phyloP scores from a whole-genome alignment of 78 protist species.

The Dictyostelium brefeldianum region DNA sequence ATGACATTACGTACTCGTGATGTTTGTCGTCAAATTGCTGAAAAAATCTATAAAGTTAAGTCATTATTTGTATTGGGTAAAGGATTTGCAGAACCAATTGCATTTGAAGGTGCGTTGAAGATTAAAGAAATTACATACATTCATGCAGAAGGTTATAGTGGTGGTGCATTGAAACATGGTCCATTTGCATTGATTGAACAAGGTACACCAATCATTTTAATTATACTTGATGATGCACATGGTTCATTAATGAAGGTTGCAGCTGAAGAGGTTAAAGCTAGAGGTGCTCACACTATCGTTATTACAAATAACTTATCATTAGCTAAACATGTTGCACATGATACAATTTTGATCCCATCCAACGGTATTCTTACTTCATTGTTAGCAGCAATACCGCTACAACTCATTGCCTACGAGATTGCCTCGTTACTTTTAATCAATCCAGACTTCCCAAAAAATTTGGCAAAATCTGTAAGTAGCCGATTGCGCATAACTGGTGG shows the following conservation, averaged over 20 bases:
- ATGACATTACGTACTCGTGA: constrained; percentile 77
- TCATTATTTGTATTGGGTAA: constrained; percentile 95
- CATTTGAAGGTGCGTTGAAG: constrained; percentile 94
- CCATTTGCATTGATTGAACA: constrained; percentile 97
- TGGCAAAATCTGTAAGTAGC: too few species aligned
- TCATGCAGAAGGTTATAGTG: constrained; percentile 96
- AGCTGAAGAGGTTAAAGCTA: constrained; percentile 82
- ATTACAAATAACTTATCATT: constrained; percentile 57
- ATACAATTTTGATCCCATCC: constrained; percentile 52
- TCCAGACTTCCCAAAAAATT: constrained; percentile 97
- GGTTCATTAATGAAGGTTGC: constrained; percentile 75
- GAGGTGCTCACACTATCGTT: constrained; percentile 82
- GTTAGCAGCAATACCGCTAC: constrained; percentile 92
- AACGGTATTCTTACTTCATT: constrained; percentile 86
- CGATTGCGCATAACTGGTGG: too few species aligned
- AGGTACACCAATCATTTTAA: constrained; percentile 89
- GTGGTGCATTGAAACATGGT: constrained; percentile 99
- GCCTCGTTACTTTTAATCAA: constrained; percentile 84
- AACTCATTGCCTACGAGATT: constrained; percentile 96
- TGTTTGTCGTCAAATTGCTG: constrained; percentile 82
- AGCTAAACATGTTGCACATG: constrained; percentile 70
- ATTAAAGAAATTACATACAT: constrained; percentile 96
- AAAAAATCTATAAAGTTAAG: constrained; percentile 35
- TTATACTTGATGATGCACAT: constrained; percentile 76
- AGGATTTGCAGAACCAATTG: constrained; percentile 93